Evolutionary conservation across 1,139 yeast genomes (phyloP).

Genomic region (Sugiyamaella sp.): DNA sequence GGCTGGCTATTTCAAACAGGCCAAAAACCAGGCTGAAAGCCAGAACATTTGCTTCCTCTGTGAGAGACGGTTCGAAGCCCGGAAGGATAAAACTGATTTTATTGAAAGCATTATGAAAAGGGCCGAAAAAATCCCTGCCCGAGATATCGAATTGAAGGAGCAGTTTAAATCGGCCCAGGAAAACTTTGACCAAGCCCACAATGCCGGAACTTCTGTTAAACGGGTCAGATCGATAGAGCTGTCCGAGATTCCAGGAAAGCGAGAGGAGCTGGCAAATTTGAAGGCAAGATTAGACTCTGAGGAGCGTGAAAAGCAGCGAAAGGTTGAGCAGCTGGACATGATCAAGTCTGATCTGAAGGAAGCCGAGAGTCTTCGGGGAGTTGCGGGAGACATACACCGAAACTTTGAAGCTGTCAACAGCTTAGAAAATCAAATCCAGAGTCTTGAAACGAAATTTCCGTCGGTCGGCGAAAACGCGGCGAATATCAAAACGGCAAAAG

Average conservation of each 20-base stretch:
- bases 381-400: conserved; percentile 38
- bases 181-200: conserved; percentile 11
- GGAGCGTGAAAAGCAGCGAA: conserved; percentile 7
- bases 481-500: conserved; percentile 47
- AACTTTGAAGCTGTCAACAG: conserved; percentile 31
- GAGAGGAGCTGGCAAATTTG: conserved; percentile 4
- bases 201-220: conserved; percentile 8
- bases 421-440: conserved; percentile 29
- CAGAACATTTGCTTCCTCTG: conserved; percentile 61
- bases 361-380: conserved; percentile 44
- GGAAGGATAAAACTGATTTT: conserved; percentile 42
- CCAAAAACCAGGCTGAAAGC: conserved; percentile 56
- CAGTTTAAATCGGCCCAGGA: conserved; percentile 34
- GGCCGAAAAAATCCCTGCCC: conserved; percentile 34
- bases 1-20: conserved; percentile 62
- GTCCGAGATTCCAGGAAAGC: conserved; percentile 11
- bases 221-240: conserved; percentile 8
- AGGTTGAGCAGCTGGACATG: conserved; percentile 24
- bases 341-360: conserved; percentile 29
- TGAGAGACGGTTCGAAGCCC: conserved; percentile 57
- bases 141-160: conserved; percentile 31
- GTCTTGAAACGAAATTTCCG: conserved; percentile 33
- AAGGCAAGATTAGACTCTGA: background rate
- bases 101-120: conserved; percentile 42
- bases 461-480: conserved; percentile 47